Conservation (phyloP, 78 protist species). For the Pigoraptor vietnamica region DNA sequence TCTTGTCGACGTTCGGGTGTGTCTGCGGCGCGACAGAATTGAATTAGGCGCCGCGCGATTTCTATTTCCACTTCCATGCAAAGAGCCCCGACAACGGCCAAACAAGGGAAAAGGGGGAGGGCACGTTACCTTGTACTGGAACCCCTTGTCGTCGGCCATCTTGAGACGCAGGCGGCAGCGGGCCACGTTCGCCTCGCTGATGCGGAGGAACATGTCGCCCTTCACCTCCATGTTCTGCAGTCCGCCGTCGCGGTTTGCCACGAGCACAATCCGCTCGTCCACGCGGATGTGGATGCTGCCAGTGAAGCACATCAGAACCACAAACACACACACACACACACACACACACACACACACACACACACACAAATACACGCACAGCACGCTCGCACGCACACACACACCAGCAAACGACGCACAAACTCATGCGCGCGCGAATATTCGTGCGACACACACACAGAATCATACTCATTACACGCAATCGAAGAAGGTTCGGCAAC, state of each 20-base stretch:
- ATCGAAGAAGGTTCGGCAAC: no score
- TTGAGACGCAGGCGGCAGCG: not conserved
- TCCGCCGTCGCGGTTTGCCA: conserved; percentile 43
- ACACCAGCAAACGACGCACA: not conserved
- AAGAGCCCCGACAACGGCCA: no score
- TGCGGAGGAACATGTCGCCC: conserved; percentile 41
- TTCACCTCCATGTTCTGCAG: conserved; percentile 34
- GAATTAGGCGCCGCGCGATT: no score
- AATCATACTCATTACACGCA: no score
- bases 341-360: no score
- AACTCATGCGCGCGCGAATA: no score
- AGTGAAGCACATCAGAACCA: no score
- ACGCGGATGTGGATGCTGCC: conserved; percentile 10
- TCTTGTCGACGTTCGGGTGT: conserved; percentile 65
- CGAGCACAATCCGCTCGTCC: conserved; percentile 35
- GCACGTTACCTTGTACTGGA: conserved; percentile 23
- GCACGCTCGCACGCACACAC: not conserved
- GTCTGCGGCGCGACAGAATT: conserved; percentile 15
- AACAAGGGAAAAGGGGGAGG: no score
- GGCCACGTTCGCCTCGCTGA: conserved; percentile 22
- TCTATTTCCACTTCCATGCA: no score
- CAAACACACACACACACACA: not conserved
- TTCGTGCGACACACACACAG: no score
- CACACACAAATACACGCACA: no score
- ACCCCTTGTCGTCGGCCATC: not conserved